A percentile compares a stretch with the other conserved stretches of the same genome.
These are phyloP conservation scores for Allantophomopsis lycopodina DNA, from an alignment of 2,329 filamentous ascomycete genomes.

Conservation along the genomic window DNA sequence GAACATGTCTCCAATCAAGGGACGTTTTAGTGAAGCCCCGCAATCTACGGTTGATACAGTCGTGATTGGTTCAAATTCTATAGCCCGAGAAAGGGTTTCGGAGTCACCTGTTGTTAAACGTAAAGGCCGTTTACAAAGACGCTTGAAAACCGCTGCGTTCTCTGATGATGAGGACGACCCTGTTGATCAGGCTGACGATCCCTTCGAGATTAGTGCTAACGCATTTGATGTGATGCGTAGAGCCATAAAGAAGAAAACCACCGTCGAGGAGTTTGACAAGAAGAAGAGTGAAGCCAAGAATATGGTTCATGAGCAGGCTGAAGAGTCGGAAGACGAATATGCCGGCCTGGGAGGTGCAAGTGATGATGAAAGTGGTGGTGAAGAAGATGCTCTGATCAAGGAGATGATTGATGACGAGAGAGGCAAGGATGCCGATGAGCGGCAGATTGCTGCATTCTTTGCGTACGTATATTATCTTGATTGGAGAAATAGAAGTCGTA, in stretches of 20 bases:
- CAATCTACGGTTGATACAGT: conserved; percentile 61
- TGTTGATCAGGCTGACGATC: conserved; percentile 16
- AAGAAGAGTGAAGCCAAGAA: conserved; percentile 78
- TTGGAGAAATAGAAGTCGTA: conserved; percentile 1
- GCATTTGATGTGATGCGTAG: conserved; percentile 47
- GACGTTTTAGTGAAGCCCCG: conserved; percentile 50
- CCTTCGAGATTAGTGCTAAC: conserved; percentile 22
- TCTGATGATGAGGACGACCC: conserved; percentile 19
- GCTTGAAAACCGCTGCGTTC: conserved; percentile 25
- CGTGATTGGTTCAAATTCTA: conserved; percentile 24
- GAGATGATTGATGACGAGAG: conserved; percentile 85
- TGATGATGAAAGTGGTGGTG: conserved; percentile 71
- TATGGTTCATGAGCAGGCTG: conserved; percentile 84
- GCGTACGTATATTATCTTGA: conserved; percentile 49
- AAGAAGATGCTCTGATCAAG: conserved; percentile 59
- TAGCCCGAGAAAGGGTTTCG: conserved; percentile 23
- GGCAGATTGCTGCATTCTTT: conserved; percentile 72
- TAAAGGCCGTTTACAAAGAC: conserved; percentile 40
- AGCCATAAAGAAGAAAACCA: conserved; percentile 40
- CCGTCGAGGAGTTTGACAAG: conserved; percentile 54
- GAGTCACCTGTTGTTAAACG: conserved; percentile 54
- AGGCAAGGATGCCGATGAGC: conserved; percentile 64
- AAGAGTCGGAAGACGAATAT: conserved; percentile 97
- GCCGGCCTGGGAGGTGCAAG: conserved; percentile 82
- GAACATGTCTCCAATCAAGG: conserved; percentile 55